Evolutionary conservation across 306 rosid species (phyloP).

Genomic region (Chamaecrista fasciculata): DNA sequence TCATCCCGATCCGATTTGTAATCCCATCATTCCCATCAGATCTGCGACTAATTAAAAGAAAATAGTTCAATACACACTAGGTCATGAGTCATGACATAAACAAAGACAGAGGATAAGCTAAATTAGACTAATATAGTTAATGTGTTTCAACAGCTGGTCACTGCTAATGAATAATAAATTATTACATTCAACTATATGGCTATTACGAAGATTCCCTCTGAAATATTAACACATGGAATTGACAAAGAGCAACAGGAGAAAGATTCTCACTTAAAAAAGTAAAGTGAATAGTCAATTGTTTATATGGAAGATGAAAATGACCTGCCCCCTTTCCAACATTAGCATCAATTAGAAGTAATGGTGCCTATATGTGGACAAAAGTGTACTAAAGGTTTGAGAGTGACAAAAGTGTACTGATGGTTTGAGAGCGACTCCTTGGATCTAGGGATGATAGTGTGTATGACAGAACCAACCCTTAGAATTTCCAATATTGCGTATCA

Average conservation of each 20-base stretch:
- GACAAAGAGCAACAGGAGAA: constrained; percentile 9
- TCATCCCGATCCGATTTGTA: constrained; percentile 34
- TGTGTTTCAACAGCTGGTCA: background rate
- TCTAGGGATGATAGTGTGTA: constrained; percentile 2
- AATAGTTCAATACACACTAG: constrained; percentile 27
- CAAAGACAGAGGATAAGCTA: constrained; percentile 7
- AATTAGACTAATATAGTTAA: constrained; percentile 21
- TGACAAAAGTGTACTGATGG: constrained; percentile 34
- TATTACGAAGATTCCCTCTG: constrained; percentile 32
- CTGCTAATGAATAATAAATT: constrained; percentile 22
- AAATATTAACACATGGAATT: constrained; percentile 24
- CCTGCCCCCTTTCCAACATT: constrained; percentile 44
- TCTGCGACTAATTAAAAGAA: constrained; percentile 35
- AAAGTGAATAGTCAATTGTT: constrained; percentile 26
- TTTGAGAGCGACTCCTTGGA: constrained; percentile 41
- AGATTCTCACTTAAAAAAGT: constrained; percentile 45
- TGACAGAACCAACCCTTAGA: constrained; percentile 26
- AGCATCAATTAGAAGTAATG: constrained; percentile 14
- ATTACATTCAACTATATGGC: constrained; percentile 25
- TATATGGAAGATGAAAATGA: constrained; percentile 34
- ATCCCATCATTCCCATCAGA: constrained; percentile 26
- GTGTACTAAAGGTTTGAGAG: constrained; percentile 37
- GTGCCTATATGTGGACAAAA: constrained; percentile 36
- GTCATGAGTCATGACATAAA: constrained; percentile 29
- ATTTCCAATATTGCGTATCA: constrained; percentile 34